Conservation (phyloP, 495 filamentous ascomycete genomes). For the Monascus purpureus region DNA sequence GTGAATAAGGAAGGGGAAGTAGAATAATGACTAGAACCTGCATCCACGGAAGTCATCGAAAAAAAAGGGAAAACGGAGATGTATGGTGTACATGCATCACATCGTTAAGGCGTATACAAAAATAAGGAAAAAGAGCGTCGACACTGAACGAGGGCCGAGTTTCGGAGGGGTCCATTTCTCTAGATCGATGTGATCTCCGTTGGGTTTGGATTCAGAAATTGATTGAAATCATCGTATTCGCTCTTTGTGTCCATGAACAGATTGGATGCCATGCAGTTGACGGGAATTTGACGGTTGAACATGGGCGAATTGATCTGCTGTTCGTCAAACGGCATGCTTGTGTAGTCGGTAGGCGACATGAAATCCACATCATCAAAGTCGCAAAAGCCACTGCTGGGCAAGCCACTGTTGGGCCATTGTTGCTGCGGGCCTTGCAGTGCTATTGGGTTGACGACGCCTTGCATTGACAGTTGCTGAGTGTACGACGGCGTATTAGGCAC, state of each 20-base stretch:
- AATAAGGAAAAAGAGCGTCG: conserved; percentile 1
- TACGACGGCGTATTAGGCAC: conserved; percentile 2
- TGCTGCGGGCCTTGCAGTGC: conserved; percentile 19
- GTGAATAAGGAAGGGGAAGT: no score
- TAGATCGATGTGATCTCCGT: conserved; percentile 30
- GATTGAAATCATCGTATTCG: conserved; percentile 31
- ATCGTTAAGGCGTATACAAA: conserved; percentile 19
- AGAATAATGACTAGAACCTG: no score
- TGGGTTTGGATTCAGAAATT: conserved; percentile 29
- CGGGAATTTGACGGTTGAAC: conserved; percentile 23
- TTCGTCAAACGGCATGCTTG: conserved; percentile 24
- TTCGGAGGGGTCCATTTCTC: conserved; percentile 1
- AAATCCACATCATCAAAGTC: conserved; percentile 30
- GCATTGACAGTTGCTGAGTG: conserved; percentile 15
- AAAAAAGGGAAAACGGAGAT: conserved; percentile 9
- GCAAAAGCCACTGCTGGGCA: conserved; percentile 10
- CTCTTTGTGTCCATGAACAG: conserved; percentile 16
- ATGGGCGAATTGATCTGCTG: conserved; percentile 19
- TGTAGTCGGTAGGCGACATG: conserved; percentile 21
- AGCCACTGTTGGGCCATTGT: conserved; percentile 17
- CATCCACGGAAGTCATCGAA: conserved; percentile 1
- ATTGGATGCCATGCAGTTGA: conserved; percentile 23
- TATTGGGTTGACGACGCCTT: conserved; percentile 27
- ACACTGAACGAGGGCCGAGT: no score
- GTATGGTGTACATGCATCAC: conserved; percentile 27